These are phyloP conservation scores for Vinca minor DNA, from an alignment of 257 asterid genomes.

Conservation along the genomic window DNA sequence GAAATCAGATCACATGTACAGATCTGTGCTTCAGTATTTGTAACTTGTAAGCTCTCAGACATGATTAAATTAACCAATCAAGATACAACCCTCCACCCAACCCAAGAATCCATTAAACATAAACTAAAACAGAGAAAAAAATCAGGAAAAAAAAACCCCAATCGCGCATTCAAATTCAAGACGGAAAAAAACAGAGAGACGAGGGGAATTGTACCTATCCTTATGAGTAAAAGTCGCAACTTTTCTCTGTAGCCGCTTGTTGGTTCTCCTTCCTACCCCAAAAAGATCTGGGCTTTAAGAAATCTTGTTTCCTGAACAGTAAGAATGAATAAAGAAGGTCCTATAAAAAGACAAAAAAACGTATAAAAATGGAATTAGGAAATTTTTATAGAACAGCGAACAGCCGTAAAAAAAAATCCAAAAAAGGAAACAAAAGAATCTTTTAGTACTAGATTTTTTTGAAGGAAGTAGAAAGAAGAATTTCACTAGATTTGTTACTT, in stretches of 20 bases:
- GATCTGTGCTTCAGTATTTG: neutral
- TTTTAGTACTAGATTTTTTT: neutral
- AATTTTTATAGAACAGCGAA: no score
- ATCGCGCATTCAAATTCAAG: neutral
- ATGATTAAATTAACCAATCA: neutral
- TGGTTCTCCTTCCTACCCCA: neutral
- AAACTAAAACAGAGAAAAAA: neutral
- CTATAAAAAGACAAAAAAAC: slow-evolving; percentile 1
- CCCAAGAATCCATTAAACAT: neutral
- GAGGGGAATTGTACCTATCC: no score
- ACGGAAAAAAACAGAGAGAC: neutral
- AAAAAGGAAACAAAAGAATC: neutral
- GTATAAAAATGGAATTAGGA: no score
- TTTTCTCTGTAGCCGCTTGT: neutral
- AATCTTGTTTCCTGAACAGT: neutral
- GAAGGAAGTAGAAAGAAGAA: no score
- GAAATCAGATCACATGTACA: neutral
- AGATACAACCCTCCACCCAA: neutral
- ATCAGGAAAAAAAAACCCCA: neutral
- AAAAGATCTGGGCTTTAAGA: slow-evolving; percentile 2
- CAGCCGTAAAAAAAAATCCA: no score
- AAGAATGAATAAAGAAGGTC: neutral
- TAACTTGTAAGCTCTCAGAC: neutral
- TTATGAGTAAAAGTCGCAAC: neutral
- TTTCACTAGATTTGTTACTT: no score